Evolutionary conservation across 2,329 filamentous ascomycete species (phyloP).

Genomic region (Aspergillus hortae): DNA sequence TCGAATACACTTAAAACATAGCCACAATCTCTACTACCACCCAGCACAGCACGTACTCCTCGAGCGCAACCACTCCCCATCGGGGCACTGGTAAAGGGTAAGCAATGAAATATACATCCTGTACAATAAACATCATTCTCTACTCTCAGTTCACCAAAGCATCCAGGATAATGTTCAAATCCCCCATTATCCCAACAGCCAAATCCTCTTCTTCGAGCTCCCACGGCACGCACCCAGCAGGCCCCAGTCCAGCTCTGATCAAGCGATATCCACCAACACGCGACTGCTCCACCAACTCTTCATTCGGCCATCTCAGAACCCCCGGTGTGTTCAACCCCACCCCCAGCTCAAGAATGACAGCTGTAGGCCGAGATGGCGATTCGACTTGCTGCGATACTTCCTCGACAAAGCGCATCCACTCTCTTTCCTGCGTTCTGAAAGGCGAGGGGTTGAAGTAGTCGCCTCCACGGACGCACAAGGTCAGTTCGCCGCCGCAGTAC

Average conservation of each 20-base stretch:
- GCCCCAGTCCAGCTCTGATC: conserved; percentile 17
- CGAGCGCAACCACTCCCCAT: too few species aligned
- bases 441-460: conserved; percentile 18
- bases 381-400: neutral
- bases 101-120: too few species aligned
- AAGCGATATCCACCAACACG: conserved; percentile 7
- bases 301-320: conserved; percentile 21
- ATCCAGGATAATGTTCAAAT: conserved; percentile 8
- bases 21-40: too few species aligned
- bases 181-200: conserved; percentile 14
- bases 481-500: conserved; percentile 18
- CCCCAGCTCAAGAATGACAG: conserved; percentile 19
- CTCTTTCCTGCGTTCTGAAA: conserved; percentile 11
- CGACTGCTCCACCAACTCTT: conserved; percentile 14
- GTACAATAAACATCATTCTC: too few species aligned
- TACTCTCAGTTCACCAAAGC: neutral
- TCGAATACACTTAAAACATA: too few species aligned
- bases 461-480: conserved; percentile 20
- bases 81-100: too few species aligned
- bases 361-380: neutral
- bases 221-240: conserved; percentile 18
- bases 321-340: conserved; percentile 21
- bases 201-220: conserved; percentile 14
- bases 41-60: too few species aligned
- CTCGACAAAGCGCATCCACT: conserved; percentile 1